These are phyloP conservation scores for Globisporangium sylvaticum DNA, from an alignment of 352 stramenopile species.

Conservation along the genomic window DNA sequence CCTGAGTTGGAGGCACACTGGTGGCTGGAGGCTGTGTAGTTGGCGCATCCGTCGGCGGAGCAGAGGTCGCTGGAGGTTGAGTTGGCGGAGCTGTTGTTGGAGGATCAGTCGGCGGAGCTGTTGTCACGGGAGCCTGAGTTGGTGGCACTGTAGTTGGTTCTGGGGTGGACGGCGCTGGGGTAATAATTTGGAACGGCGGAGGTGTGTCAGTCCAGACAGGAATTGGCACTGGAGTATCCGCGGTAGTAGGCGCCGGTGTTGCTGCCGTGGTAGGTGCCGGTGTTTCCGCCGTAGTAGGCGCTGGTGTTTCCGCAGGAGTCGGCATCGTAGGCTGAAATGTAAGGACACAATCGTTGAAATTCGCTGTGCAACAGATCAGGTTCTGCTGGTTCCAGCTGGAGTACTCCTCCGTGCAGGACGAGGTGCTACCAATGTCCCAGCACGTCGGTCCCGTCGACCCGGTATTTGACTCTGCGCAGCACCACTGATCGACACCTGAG, in stretches of 20 bases:
- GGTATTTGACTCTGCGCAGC: slow-evolving; percentile 34
- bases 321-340: slow-evolving; percentile 40
- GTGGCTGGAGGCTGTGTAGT: not conserved
- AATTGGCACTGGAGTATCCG: slow-evolving; percentile 1
- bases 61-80: not conserved
- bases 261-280: not conserved
- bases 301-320: not conserved
- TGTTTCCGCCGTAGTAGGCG: not conserved
- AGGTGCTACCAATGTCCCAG: slow-evolving; percentile 28
- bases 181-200: not conserved
- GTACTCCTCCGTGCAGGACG: slow-evolving; percentile 27
- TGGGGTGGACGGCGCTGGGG: not conserved
- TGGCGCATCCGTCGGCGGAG: too few relatives aligned
- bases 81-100: not conserved
- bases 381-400: slow-evolving; percentile 40
- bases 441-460: slow-evolving; percentile 24
- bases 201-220: not conserved
- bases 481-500: slow-evolving; percentile 30
- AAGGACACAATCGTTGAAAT: slow-evolving; percentile 25
- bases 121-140: not conserved
- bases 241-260: not conserved
- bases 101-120: too few relatives aligned
- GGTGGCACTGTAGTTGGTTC: not conserved
- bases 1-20: not conserved
- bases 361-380: slow-evolving; percentile 43